phyloP scores from a whole-genome alignment of 2,329 filamentous ascomycete genomes.

The Trichoderma harzianum region DNA sequence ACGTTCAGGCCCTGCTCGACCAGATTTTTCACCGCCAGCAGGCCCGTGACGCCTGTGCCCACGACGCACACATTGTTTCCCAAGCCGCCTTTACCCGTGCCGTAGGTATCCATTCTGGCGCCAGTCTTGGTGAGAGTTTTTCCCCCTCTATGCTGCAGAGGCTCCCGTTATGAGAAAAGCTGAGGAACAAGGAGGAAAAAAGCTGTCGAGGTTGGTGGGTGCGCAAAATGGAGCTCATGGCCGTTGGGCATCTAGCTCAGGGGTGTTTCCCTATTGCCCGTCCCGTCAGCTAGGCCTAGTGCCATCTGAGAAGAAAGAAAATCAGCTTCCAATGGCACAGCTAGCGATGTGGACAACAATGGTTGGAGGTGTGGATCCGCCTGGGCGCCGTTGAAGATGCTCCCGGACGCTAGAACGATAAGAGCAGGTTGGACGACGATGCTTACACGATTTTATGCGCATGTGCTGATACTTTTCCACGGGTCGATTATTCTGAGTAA shows the following conservation, averaged over 20 bases:
- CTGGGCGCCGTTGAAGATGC: neutral
- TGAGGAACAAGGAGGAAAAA: neutral
- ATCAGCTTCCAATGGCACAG: neutral
- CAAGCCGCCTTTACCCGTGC: neutral
- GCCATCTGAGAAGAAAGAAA: constrained; percentile 3
- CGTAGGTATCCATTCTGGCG: constrained; percentile 6
- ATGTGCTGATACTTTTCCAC: neutral
- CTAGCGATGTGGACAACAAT: neutral
- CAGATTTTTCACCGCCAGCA: constrained; percentile 41
- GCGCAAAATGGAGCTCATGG: constrained; percentile 10
- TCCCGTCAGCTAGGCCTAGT: constrained; percentile 8
- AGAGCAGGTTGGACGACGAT: neutral
- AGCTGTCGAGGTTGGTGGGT: constrained; percentile 4
- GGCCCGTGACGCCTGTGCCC: constrained; percentile 34
- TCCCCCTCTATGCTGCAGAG: neutral
- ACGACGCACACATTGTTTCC: constrained; percentile 30
- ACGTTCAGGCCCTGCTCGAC: constrained; percentile 42
- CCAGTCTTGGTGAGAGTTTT: neutral
- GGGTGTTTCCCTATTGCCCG: constrained; percentile 1
- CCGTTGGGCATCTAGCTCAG: constrained; percentile 14
- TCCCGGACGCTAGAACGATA: neutral
- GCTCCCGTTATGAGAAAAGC: neutral
- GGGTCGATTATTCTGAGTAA: neutral
- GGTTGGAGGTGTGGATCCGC: constrained; percentile 12
- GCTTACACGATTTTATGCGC: neutral